Evolutionary conservation across 352 stramenopile genomes (phyloP).

Genomic region (Elongisporangium anandrum): DNA sequence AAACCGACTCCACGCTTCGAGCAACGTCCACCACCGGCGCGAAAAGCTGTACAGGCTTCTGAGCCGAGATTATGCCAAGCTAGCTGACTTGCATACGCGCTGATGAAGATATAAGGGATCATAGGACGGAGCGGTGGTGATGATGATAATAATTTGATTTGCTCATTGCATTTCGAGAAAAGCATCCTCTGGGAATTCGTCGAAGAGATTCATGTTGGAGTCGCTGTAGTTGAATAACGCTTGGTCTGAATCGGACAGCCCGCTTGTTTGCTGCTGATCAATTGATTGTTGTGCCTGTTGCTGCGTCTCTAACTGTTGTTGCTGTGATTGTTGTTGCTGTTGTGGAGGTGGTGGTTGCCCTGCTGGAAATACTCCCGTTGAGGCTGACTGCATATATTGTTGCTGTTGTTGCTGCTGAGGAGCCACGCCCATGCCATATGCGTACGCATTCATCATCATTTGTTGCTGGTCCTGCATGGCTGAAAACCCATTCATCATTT

Average conservation of each 20-base stretch:
- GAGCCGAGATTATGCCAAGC: conserved; percentile 33
- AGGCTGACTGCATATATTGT: background rate
- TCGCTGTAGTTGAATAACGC: conserved; percentile 49
- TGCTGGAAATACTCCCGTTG: conserved; percentile 8
- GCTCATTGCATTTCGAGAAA: conserved; percentile 72
- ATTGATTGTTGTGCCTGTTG: conserved; percentile 11
- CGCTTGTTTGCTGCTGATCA: conserved; percentile 18
- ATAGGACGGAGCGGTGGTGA: background rate
- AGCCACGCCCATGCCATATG: conserved; percentile 22
- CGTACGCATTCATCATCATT: conserved; percentile 42
- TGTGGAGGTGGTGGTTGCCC: conserved; percentile 2
- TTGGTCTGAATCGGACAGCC: conserved; percentile 7
- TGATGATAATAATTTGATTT: conserved; percentile 5
- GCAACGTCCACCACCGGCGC: conserved; percentile 34
- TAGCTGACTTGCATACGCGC: conserved; percentile 5
- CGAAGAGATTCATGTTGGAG: conserved; percentile 59
- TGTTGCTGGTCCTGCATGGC: conserved; percentile 24
- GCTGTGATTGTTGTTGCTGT: conserved; percentile 20
- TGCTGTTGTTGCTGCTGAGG: conserved; percentile 12
- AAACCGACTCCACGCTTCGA: conserved; percentile 37
- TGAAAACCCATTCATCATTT: conserved; percentile 55
- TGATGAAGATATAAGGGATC: background rate
- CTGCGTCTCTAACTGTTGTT: conserved; percentile 12
- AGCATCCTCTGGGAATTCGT: conserved; percentile 64
- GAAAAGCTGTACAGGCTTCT: conserved; percentile 55